phyloP scores from a whole-genome alignment of 129 eudicot genomes.

The Erigeron canadensis region DNA sequence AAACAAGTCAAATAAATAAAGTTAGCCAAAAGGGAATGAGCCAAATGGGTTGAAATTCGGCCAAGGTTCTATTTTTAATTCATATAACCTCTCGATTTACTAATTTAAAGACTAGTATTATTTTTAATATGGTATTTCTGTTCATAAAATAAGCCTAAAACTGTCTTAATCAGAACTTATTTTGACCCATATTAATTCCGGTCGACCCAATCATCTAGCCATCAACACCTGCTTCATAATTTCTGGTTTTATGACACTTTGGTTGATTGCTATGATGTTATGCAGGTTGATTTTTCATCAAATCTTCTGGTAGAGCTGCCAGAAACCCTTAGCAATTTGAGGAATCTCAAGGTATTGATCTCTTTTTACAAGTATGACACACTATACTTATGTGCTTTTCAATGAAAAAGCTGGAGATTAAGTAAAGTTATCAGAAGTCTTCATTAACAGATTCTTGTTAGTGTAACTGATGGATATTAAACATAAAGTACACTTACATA shows the following conservation, averaged over 20 bases:
- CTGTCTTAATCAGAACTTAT: not conserved
- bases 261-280: constrained; percentile 26
- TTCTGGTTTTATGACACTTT: constrained; percentile 8
- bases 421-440: too few relatives aligned
- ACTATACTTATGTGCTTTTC: too few relatives aligned
- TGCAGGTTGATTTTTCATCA: constrained; percentile 86
- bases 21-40: not conserved
- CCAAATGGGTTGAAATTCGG: not conserved
- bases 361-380: not conserved
- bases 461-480: too few relatives aligned
- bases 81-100: not conserved
- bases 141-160: not conserved
- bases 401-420: too few relatives aligned
- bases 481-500: too few relatives aligned
- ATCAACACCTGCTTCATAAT: not conserved
- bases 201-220: not conserved
- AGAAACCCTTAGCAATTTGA: constrained; percentile 59
- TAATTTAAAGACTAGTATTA: not conserved
- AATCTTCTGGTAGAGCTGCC: constrained; percentile 86
- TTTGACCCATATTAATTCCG: not conserved
- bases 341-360: constrained; percentile 60
- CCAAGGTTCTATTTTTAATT: not conserved
- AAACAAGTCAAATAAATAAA: not conserved
- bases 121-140: not conserved
- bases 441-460: too few relatives aligned